Base-by-base conservation (phyloP, 1,139 yeast species). In the Magnusiomyces ingens region DNA sequence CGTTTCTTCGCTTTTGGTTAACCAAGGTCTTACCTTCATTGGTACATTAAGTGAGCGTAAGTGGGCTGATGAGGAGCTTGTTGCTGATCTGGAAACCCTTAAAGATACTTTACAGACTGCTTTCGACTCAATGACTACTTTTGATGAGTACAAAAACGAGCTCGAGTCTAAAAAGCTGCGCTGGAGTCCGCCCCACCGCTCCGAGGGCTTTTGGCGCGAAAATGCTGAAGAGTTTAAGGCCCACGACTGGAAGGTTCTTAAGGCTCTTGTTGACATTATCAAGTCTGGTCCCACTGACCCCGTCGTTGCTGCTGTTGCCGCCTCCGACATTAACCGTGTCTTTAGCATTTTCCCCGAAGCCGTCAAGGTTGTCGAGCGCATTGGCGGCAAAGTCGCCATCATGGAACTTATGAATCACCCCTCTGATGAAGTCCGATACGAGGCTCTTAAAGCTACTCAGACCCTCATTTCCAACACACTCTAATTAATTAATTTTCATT, bases 151-250 rank as follows among this genome's bases (percentile, higher is more conserved):
- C 70, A 75, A 81, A 63, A 82, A 90, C 50, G 99, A 93, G 71
- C 76, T 93, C 57, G 85, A 82, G 58, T 82, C 93, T 55, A 82
- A 84, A 63, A 77, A 81, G 58, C 78, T 93, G 64, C 79, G 81
- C 58, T 93, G 96, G 95, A 81, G 96, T 1, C 99, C 99, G 53
- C 90, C 96, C 22, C 99, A 93, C 71, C 81, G 82, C 62, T 85
- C 89, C 48, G 82, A 80, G 52, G 89, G 87, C 53, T 93, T 93
- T 68, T 93, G 99, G 96, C 76, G 82, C 58, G 94, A 89, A 60
- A 89, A 94, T 67, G 76, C 85, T 35, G 75, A 73, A 49, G 78
- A 80, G 62, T 93, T 94, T 74, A 87, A 85, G 69, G 88, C 84
- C 50, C 79, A 82, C 55, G 81, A 85, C 64, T 91, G 84, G 81